Evolutionary conservation across 2,329 filamentous ascomycete genomes (phyloP), one percentile per base, ranked within the genome.

Genomic region (Zymoseptoria passerinii): DNA sequence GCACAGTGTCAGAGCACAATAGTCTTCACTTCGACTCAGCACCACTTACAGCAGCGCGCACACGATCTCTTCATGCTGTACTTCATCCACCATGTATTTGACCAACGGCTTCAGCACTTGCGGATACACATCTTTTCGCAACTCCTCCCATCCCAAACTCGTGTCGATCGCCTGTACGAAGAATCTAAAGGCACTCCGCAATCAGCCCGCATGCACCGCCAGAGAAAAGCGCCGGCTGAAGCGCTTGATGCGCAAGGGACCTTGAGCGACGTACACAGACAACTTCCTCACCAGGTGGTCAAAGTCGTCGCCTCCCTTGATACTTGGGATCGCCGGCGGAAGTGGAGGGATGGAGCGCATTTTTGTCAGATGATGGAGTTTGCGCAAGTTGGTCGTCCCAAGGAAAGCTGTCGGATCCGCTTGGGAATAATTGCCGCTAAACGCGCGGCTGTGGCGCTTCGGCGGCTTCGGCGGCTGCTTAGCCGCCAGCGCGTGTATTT

Each of bases 81-180:
- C 85, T 19, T 80, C 80, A 20, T 78, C 71, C 55, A 79, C 80
- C 28, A 92, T 77, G 69, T 90, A 82, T 48, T 83, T 80, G 52
- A 89, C 84, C 56, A 92, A 75, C 77, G 81, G 67, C 82, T 77
- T 65, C 76, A 83, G 61, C 77, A 80, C 61, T 7, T 67, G 68
- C 1, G 85, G 85, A 27, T 84, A 83, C 5, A 83, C 78, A 1
- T 83, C 87, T 5, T 84, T 87, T 52, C 86, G 79, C 8, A 90
- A 77, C 71, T 90, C 87, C 68, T 91, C 88, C 73, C 90, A 90
- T 13, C 83, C 86, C 68, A 83, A 82, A 16, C 88, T 86, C 51
- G 85, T 74, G 54, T 80, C 78, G 57, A 90, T 79, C 20, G 81
- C 81, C 58, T 85, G 81, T 58, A 80, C 76, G 61, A 89, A 81